Evolutionary conservation across 192 early-diverging fungal species (phyloP).

Genomic region (Coemansia sp.): DNA sequence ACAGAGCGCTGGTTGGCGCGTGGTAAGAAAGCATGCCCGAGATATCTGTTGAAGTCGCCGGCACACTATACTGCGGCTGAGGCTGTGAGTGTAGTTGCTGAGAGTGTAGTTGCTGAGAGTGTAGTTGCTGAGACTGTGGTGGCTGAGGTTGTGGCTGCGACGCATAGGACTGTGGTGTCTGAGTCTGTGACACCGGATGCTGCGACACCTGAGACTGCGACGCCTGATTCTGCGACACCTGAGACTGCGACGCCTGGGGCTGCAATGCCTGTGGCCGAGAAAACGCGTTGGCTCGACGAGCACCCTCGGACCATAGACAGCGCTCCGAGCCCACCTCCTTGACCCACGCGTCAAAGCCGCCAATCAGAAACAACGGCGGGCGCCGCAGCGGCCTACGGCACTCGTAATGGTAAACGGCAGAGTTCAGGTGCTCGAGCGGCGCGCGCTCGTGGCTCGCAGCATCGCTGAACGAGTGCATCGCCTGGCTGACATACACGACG

Average conservation of each 20-base stretch:
- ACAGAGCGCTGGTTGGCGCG: neutral
- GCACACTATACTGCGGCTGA: neutral
- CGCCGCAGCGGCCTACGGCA: slow-evolving; percentile 53
- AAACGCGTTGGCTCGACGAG: neutral
- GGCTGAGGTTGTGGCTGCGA: neutral
- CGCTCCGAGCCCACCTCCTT: slow-evolving; percentile 40
- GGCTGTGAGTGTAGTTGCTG: neutral
- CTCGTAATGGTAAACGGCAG: slow-evolving; percentile 64
- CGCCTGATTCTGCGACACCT: neutral
- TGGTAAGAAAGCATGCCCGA: slow-evolving; percentile 11
- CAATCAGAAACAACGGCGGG: slow-evolving; percentile 67
- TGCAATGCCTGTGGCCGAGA: neutral
- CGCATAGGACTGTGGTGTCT: neutral
- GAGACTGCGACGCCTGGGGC: neutral
- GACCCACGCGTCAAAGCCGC: slow-evolving; percentile 81
- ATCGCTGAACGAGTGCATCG: slow-evolving; percentile 46
- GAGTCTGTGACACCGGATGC: neutral
- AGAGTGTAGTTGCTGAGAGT: neutral
- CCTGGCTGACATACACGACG: slow-evolving; percentile 70
- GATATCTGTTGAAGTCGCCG: slow-evolving; percentile 2
- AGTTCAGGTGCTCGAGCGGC: slow-evolving; percentile 49
- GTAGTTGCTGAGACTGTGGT: neutral
- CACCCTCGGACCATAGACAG: slow-evolving; percentile 35
- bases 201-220: neutral
- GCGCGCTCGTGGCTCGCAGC: slow-evolving; percentile 14